phyloP scores from a whole-genome alignment of 2,329 filamentous ascomycete species.

The Aspergillus hiratsukae region DNA sequence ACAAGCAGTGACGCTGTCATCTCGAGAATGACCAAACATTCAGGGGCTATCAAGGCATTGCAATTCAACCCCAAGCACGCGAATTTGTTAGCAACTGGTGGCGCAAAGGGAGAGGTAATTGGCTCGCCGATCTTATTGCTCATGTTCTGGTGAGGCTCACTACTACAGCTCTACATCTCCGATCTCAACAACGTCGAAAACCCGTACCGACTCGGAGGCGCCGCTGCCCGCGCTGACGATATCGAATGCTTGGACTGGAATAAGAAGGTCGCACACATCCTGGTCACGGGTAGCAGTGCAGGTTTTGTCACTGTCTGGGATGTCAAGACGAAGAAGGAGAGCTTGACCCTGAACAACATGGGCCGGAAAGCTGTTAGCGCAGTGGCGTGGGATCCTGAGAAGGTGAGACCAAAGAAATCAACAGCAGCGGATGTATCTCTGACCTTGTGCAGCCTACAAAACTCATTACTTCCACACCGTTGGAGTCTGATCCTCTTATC shows the following conservation, averaged over 20 bases:
- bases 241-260: slow-evolving; percentile 98
- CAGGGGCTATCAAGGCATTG: slow-evolving; percentile 83
- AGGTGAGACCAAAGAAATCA: slow-evolving; percentile 42
- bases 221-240: slow-evolving; percentile 85
- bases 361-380: slow-evolving; percentile 91
- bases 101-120: slow-evolving; percentile 75
- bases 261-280: slow-evolving; percentile 91
- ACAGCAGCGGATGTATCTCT: slow-evolving; percentile 7
- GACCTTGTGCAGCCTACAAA: slow-evolving; percentile 62
- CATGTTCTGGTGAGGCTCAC: slow-evolving; percentile 7
- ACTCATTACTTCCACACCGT: slow-evolving; percentile 84
- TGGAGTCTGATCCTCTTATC: slow-evolving; percentile 83
- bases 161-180: slow-evolving; percentile 71
- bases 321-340: slow-evolving; percentile 95
- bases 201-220: slow-evolving; percentile 82
- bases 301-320: slow-evolving; percentile 99
- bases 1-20: slow-evolving; percentile 65
- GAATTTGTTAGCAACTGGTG: slow-evolving; percentile 86
- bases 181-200: slow-evolving; percentile 86
- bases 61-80: slow-evolving; percentile 95
- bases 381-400: slow-evolving; percentile 95
- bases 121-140: neutral
- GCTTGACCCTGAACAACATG: slow-evolving; percentile 81
- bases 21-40: slow-evolving; percentile 84
- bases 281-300: slow-evolving; percentile 87